These are phyloP conservation scores for Penicillium sp. DNA, from an alignment of 2,329 filamentous ascomycete species.

Conservation along the genomic window DNA sequence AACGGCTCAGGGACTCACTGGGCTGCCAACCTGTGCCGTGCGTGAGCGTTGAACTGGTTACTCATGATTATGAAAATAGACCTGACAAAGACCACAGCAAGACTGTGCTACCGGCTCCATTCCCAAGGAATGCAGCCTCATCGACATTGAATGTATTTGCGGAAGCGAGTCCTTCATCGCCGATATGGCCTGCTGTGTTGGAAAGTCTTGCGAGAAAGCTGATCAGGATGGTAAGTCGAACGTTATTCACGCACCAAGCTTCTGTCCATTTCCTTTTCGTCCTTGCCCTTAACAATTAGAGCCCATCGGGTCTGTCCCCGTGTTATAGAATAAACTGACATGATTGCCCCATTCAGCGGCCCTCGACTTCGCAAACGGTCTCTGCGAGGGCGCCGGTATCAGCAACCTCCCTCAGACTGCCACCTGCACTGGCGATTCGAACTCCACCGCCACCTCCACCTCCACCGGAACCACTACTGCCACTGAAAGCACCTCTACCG, in stretches of 20 bases:
- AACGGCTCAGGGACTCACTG: slow-evolving; percentile 51
- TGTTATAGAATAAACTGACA: slow-evolving; percentile 13
- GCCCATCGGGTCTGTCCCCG: neutral
- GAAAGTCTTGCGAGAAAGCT: slow-evolving; percentile 43
- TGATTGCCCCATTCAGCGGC: slow-evolving; percentile 31
- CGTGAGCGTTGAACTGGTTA: slow-evolving; percentile 32
- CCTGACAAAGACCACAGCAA: slow-evolving; percentile 32
- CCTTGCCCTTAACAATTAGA: neutral
- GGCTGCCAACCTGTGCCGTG: slow-evolving; percentile 62
- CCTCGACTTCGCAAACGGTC: slow-evolving; percentile 40
- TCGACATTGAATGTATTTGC: slow-evolving; percentile 58
- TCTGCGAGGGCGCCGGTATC: slow-evolving; percentile 46
- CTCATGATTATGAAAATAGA: neutral
- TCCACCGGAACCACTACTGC: slow-evolving; percentile 14
- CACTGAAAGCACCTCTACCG: neutral
- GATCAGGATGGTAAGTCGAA: slow-evolving; percentile 47
- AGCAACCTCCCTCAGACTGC: slow-evolving; percentile 40
- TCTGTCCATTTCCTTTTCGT: neutral
- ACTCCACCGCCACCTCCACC: slow-evolving; percentile 22
- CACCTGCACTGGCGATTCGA: slow-evolving; percentile 29
- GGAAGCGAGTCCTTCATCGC: slow-evolving; percentile 50
- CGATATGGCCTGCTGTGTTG: slow-evolving; percentile 57
- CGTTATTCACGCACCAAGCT: neutral
- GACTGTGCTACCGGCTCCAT: slow-evolving; percentile 49
- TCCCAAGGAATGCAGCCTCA: slow-evolving; percentile 41